A percentile compares a stretch with the other conserved stretches of the same genome.
Evolutionary conservation across 2,329 filamentous ascomycete species (phyloP).

Genomic region (Trichoderma cornu-damae): DNA sequence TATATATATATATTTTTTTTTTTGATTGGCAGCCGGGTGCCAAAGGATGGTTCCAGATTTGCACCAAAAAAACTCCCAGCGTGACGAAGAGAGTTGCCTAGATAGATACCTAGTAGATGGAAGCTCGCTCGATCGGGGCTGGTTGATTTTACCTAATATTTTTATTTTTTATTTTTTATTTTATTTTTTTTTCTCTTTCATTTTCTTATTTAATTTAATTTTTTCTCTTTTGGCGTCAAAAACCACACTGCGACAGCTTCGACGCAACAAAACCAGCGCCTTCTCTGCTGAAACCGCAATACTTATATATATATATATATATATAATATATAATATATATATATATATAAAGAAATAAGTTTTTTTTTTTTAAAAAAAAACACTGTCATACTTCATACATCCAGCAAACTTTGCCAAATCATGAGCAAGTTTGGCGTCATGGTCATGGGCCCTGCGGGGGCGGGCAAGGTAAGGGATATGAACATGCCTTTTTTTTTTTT

Average conservation of each 20-base stretch:
- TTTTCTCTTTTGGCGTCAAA: neutral
- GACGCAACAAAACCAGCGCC: neutral
- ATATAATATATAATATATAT: no score
- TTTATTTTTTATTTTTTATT: neutral
- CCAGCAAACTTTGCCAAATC: constrained; percentile 23
- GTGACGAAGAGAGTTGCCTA: no score
- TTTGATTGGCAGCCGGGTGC: no score
- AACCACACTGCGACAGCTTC: neutral
- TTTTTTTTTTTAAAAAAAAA: no score
- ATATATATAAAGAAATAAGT: no score
- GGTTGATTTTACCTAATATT: neutral
- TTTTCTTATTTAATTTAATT: no score
- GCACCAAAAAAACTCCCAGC: no score
- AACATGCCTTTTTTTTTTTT: constrained; percentile 11
- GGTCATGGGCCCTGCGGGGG: constrained; percentile 93
- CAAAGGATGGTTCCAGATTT: no score
- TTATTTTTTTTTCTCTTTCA: neutral
- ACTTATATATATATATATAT: no score
- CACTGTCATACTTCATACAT: neutral
- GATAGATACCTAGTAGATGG: no score
- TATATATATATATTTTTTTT: no score
- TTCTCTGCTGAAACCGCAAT: neutral
- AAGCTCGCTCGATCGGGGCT: neutral
- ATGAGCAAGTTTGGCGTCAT: constrained; percentile 96
- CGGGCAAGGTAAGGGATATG: constrained; percentile 72